phyloP scores from a whole-genome alignment of 2,329 filamentous ascomycete species.

The Claviceps humidiphila region DNA sequence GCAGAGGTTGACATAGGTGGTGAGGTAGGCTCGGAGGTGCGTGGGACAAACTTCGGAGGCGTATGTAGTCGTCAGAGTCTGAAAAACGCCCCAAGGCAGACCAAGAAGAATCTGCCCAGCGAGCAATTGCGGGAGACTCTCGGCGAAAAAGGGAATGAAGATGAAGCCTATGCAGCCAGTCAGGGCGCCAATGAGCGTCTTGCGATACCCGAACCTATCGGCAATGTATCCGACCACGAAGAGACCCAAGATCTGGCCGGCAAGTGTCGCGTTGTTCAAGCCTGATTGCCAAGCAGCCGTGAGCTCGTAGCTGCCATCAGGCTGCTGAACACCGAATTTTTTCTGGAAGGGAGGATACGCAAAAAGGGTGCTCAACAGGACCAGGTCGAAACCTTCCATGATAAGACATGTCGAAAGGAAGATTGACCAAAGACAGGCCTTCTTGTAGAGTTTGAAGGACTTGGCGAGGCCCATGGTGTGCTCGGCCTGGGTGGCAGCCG shows the following conservation, averaged over 20 bases:
- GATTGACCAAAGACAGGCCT: constrained; percentile 24
- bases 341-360: constrained; percentile 25
- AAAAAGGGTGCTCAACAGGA: constrained; percentile 27
- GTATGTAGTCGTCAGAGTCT: constrained; percentile 33
- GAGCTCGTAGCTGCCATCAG: constrained; percentile 29
- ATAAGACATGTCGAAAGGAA: constrained; percentile 24
- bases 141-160: constrained; percentile 34
- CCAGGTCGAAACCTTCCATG: constrained; percentile 29
- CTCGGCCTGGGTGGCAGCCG: constrained; percentile 19
- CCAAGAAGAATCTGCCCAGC: constrained; percentile 33
- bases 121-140: constrained; percentile 26
- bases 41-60: constrained; percentile 33
- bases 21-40: constrained; percentile 35
- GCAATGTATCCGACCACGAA: constrained; percentile 34
- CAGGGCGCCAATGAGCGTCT: constrained; percentile 32
- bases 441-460: constrained; percentile 27
- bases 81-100: constrained; percentile 33
- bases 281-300: constrained; percentile 39
- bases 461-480: constrained; percentile 19
- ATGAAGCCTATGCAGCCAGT: constrained; percentile 27
- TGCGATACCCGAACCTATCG: constrained; percentile 32
- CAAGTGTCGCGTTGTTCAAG: constrained; percentile 32
- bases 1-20: constrained; percentile 35
- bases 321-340: constrained; percentile 24
- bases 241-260: constrained; percentile 37